Evolutionary conservation across 345 rosid genomes (phyloP).

Genomic region (Syzygium oleosum): DNA sequence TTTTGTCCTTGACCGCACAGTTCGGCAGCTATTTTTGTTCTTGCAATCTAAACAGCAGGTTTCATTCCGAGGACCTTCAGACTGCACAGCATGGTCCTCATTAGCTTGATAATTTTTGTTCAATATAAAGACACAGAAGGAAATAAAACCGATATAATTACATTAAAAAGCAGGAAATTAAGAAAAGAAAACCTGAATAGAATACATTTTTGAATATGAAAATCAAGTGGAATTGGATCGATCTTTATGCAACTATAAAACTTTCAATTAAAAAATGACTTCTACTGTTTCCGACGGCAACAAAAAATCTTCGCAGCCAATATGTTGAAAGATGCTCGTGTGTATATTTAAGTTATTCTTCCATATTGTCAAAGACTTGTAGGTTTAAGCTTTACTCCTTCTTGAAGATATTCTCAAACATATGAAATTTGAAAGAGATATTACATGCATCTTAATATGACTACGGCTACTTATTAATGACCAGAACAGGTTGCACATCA

Average conservation of each 20-base stretch:
- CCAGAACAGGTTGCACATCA: background rate
- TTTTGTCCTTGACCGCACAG: conserved; percentile 67
- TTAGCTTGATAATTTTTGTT: background rate
- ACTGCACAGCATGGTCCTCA: background rate
- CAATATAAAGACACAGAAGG: background rate
- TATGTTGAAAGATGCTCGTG: background rate
- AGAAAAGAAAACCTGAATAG: background rate
- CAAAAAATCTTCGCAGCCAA: background rate
- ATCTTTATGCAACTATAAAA: no score
- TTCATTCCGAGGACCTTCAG: background rate
- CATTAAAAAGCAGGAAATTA: background rate
- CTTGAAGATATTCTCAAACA: background rate
- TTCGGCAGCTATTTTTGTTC: conserved; percentile 35
- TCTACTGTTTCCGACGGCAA: no score
- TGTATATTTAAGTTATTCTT: background rate
- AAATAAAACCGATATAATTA: background rate
- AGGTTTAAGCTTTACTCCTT: background rate
- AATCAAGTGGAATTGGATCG: no score
- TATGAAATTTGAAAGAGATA: background rate
- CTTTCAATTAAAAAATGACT: no score
- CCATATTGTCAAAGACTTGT: background rate
- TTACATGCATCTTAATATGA: background rate
- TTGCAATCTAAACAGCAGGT: background rate
- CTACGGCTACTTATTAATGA: background rate
- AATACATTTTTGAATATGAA: background rate